Conservation (phyloP, 1,139 yeast genomes). For the Candida sanyaensis region DNA sequence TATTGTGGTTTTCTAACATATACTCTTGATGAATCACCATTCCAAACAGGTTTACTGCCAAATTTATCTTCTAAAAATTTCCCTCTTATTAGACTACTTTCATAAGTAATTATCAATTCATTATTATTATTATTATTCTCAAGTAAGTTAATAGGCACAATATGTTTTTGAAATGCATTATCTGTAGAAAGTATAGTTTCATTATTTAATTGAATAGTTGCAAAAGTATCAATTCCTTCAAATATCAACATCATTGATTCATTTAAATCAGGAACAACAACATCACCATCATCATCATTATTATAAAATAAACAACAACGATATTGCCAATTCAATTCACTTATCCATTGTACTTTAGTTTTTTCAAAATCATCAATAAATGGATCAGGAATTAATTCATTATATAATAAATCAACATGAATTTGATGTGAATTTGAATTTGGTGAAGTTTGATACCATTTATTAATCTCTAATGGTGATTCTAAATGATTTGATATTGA, state of each 20-base stretch:
- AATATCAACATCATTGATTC: constrained; percentile 23
- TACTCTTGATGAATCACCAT: constrained; percentile 43
- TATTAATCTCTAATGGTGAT: background rate
- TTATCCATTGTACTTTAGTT: constrained; percentile 47
- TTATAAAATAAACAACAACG: constrained; percentile 11
- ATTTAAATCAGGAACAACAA: background rate
- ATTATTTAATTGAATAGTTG: constrained; percentile 38
- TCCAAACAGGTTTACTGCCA: constrained; percentile 27
- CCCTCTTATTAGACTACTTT: constrained; percentile 22
- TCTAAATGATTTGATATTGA: background rate
- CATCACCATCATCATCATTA: too few relatives aligned
- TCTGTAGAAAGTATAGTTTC: constrained; percentile 28
- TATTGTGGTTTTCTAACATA: constrained; percentile 54
- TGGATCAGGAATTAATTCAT: constrained; percentile 44
- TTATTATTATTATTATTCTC: constrained; percentile 9
- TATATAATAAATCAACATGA: constrained; percentile 37
- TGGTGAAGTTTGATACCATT: constrained; percentile 1
- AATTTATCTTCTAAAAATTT: constrained; percentile 22
- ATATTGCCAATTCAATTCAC: constrained; percentile 45
- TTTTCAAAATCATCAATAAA: constrained; percentile 40
- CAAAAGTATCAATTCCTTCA: constrained; percentile 49
- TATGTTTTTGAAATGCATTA: constrained; percentile 39
- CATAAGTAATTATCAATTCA: constrained; percentile 24
- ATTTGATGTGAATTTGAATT: constrained; percentile 22
- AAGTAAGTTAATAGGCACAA: constrained; percentile 13